A percentile compares a stretch with the other conserved stretches of the same genome.
phyloP scores from a whole-genome alignment of 805 yeast genomes.

The Candida pseudoglaebosa region DNA sequence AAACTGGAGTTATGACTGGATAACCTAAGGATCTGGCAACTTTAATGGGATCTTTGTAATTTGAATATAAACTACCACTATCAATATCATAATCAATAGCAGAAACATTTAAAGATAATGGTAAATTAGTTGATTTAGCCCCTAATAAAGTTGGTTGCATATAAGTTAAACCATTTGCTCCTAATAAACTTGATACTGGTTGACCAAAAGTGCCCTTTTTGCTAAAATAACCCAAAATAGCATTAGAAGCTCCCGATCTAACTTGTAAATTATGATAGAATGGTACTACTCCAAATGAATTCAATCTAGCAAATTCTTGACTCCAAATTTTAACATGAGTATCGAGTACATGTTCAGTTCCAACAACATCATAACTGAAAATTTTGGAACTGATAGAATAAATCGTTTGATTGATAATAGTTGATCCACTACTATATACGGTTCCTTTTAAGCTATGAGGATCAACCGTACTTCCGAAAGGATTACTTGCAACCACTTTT shows the following conservation, averaged over 20 bases:
- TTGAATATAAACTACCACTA: slow-evolving; percentile 52
- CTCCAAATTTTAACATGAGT: slow-evolving; percentile 60
- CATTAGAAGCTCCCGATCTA: slow-evolving; percentile 79
- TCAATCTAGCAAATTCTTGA: slow-evolving; percentile 42
- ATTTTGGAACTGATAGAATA: slow-evolving; percentile 50
- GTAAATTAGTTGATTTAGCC: slow-evolving; percentile 33
- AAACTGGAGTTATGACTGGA: slow-evolving; percentile 67
- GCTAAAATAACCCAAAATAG: slow-evolving; percentile 66
- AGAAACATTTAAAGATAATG: slow-evolving; percentile 69
- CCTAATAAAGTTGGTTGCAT: slow-evolving; percentile 57
- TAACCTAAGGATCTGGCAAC: slow-evolving; percentile 60
- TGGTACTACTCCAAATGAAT: slow-evolving; percentile 58
- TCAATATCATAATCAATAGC: slow-evolving; percentile 66
- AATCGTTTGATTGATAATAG: slow-evolving; percentile 51
- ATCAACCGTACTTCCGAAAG: slow-evolving; percentile 62
- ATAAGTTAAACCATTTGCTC: slow-evolving; percentile 63
- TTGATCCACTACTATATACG: slow-evolving; percentile 51
- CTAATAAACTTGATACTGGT: slow-evolving; percentile 49
- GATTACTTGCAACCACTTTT: slow-evolving; percentile 22
- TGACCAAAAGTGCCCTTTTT: slow-evolving; percentile 30
- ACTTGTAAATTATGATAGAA: slow-evolving; percentile 59
- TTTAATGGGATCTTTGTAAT: slow-evolving; percentile 57
- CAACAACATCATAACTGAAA: slow-evolving; percentile 67
- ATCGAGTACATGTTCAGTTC: slow-evolving; percentile 59
- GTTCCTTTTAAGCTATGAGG: slow-evolving; percentile 48